Conservation (phyloP, 352 stramenopile species). For the Phytophthora meadii region DNA sequence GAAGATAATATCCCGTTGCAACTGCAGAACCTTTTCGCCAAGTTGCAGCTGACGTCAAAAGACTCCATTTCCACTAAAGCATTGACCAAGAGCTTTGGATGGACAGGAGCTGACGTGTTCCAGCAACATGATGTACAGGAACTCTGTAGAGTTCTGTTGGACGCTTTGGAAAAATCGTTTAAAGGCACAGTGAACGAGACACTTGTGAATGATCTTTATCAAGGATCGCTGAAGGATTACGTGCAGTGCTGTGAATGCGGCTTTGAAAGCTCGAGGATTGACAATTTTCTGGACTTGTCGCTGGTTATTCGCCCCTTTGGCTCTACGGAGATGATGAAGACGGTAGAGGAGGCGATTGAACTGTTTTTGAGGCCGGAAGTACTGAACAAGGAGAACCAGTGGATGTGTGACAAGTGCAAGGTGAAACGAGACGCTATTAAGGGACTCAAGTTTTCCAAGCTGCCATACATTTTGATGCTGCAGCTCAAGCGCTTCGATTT, state of each 20-base stretch:
- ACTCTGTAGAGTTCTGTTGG: slow-evolving; percentile 90
- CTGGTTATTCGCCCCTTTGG: slow-evolving; percentile 91
- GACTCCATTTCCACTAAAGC: slow-evolving; percentile 82
- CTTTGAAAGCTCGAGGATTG: slow-evolving; percentile 86
- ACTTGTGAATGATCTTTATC: slow-evolving; percentile 89
- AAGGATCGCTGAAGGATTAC: slow-evolving; percentile 89
- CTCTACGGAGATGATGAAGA: slow-evolving; percentile 85
- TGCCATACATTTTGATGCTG: slow-evolving; percentile 90
- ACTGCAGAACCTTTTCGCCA: slow-evolving; percentile 93
- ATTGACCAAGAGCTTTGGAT: slow-evolving; percentile 93
- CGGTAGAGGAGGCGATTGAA: slow-evolving; percentile 88
- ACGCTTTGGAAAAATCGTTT: slow-evolving; percentile 90
- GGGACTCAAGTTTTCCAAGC: slow-evolving; percentile 88
- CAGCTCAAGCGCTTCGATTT: slow-evolving; percentile 94
- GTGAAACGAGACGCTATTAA: slow-evolving; percentile 92
- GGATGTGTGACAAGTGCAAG: slow-evolving; percentile 84
- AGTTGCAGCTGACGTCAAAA: slow-evolving; percentile 84
- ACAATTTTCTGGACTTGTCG: slow-evolving; percentile 91
- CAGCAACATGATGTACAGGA: slow-evolving; percentile 94
- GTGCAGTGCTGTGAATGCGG: slow-evolving; percentile 86
- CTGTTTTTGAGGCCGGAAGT: slow-evolving; percentile 88
- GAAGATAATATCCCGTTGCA: slow-evolving; percentile 90
- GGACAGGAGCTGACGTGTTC: slow-evolving; percentile 89
- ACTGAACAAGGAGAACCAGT: slow-evolving; percentile 91
- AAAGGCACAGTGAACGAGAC: slow-evolving; percentile 88